Percentiles rank a stretch among this genome's conserved stretches.
Conservation (phyloP, 139 green algal genomes). For the Yamagishiella unicocca region DNA sequence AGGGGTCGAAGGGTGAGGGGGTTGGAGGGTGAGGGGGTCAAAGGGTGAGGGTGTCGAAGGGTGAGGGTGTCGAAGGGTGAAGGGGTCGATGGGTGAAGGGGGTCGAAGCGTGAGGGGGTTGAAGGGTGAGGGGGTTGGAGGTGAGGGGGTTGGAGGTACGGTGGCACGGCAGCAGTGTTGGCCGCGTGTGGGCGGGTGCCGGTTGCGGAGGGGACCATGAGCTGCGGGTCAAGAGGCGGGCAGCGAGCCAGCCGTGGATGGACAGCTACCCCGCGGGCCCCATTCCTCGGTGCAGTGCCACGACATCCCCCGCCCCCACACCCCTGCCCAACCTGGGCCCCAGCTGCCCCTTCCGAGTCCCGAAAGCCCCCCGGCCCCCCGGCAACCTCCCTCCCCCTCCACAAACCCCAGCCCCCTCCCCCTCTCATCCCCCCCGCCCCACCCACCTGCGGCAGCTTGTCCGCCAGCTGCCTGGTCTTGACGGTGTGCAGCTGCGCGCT, state of each 20-base stretch:
- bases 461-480: slow-evolving; percentile 46
- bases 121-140: no score
- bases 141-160: no score
- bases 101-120: neutral
- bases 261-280: neutral
- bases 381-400: neutral
- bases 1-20: no score
- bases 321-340: no score
- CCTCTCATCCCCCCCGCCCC: neutral
- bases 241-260: neutral
- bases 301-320: neutral
- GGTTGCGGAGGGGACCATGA: neutral
- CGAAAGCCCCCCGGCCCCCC: no score
- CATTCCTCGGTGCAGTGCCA: neutral
- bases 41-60: no score
- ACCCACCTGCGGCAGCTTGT: slow-evolving; percentile 57
- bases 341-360: neutral
- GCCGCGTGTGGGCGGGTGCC: neutral
- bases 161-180: neutral
- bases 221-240: neutral
- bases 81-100: no score
- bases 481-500: neutral
- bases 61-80: no score
- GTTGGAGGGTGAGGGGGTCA: no score
- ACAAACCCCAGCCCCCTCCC: no score